Conservation (phyloP, 345 rosid species). For the Eutrema yunnanense region DNA sequence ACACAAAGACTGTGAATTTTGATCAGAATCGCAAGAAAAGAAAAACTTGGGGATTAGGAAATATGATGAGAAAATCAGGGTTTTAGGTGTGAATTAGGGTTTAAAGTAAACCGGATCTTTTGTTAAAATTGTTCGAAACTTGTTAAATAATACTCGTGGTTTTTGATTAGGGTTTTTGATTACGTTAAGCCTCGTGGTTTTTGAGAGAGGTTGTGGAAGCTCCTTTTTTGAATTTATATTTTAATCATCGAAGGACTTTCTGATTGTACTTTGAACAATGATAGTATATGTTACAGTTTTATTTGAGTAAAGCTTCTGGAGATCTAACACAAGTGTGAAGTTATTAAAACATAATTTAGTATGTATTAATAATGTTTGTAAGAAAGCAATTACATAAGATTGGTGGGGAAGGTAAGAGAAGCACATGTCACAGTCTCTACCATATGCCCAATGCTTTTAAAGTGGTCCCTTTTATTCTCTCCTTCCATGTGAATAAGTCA, state of each 20-base stretch:
- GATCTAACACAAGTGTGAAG: background rate
- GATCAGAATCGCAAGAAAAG: background rate
- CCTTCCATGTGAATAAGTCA: slow-evolving; percentile 22
- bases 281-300: background rate
- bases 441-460: slow-evolving; percentile 6
- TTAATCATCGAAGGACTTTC: slow-evolving; percentile 14
- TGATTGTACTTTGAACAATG: slow-evolving; percentile 5
- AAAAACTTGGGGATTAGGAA: background rate
- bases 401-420: slow-evolving; percentile 26
- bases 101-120: slow-evolving; percentile 7
- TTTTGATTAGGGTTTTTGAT: slow-evolving; percentile 13
- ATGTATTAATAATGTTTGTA: background rate
- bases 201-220: slow-evolving; percentile 28
- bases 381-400: slow-evolving; percentile 20
- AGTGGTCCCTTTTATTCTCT: slow-evolving; percentile 23
- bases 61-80: background rate
- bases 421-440: slow-evolving; percentile 31
- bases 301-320: slow-evolving; percentile 3
- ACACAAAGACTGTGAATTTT: slow-evolving; percentile 4
- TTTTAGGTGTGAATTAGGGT: slow-evolving; percentile 14
- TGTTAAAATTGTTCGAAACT: background rate
- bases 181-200: slow-evolving; percentile 26
- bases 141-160: slow-evolving; percentile 20
- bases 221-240: background rate
- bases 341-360: background rate